These are phyloP conservation scores for Gossypium longicalyx DNA, from an alignment of 345 rosid genomes.

Conservation along the genomic window DNA sequence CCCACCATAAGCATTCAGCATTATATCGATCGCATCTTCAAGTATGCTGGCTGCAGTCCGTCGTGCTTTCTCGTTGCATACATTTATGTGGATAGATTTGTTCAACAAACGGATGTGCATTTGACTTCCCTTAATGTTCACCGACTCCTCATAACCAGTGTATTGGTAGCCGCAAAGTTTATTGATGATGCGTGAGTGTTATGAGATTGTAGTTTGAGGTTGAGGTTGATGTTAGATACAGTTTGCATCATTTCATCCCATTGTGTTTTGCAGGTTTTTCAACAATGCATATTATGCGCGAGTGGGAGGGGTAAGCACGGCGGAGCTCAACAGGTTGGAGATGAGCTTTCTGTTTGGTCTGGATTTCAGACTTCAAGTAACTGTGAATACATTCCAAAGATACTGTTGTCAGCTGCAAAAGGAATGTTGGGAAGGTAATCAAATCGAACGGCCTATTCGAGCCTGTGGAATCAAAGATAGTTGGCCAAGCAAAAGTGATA, in stretches of 20 bases:
- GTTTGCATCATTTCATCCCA: neutral
- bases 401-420: slow-evolving; percentile 66
- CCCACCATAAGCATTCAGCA: slow-evolving; percentile 62
- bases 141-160: slow-evolving; percentile 75
- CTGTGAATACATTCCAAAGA: slow-evolving; percentile 50
- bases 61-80: slow-evolving; percentile 79
- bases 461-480: slow-evolving; percentile 49
- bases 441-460: slow-evolving; percentile 47
- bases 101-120: slow-evolving; percentile 39
- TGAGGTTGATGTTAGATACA: neutral
- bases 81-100: slow-evolving; percentile 64
- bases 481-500: slow-evolving; percentile 54
- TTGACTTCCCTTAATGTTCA: slow-evolving; percentile 76
- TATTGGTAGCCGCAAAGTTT: slow-evolving; percentile 81
- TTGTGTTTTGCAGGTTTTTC: slow-evolving; percentile 58
- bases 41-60: slow-evolving; percentile 80
- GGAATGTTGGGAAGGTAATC: slow-evolving; percentile 40
- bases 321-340: slow-evolving; percentile 80
- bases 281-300: slow-evolving; percentile 88
- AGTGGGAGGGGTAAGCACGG: slow-evolving; percentile 87
- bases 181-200: slow-evolving; percentile 72
- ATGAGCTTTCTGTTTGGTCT: slow-evolving; percentile 70
- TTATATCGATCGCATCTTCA: slow-evolving; percentile 78
- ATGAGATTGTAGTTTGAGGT: neutral
- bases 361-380: slow-evolving; percentile 82